A percentile compares a stretch with the other conserved stretches of the same genome.
phyloP scores from a whole-genome alignment of 768 basidiomycete species.

The Mycena polygramma region DNA sequence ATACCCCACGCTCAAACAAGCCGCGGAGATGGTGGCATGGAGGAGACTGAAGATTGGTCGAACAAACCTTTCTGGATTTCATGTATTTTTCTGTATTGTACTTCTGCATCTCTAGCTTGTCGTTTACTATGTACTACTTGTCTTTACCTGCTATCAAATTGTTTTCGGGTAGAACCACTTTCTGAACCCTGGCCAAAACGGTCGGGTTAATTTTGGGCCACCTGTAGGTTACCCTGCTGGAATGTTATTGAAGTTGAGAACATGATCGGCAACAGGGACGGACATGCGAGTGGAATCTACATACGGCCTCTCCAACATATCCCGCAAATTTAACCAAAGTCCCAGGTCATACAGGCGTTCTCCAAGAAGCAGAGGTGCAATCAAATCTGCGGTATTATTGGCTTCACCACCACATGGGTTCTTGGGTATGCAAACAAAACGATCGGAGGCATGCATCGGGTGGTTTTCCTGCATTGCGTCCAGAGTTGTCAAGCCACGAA shows the following conservation, averaged over 20 bases:
- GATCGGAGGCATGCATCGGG: conserved; percentile 4
- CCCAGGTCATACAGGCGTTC: conserved; percentile 58
- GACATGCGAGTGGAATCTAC: conserved; percentile 19
- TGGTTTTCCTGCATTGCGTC: conserved; percentile 42
- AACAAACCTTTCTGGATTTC: not conserved
- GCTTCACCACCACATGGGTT: not conserved
- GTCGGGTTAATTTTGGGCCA: conserved; percentile 56
- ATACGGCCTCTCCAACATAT: conserved; percentile 40
- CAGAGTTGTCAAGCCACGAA: conserved; percentile 52
- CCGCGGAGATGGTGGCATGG: conserved; percentile 28
- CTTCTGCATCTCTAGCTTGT: not conserved
- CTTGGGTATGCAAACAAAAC: conserved; percentile 45
- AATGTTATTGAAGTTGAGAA: conserved; percentile 17
- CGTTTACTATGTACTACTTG: conserved; percentile 11
- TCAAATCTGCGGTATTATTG: conserved; percentile 7
- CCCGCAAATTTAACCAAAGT: conserved; percentile 44
- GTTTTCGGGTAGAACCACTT: not conserved
- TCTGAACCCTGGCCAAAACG: conserved; percentile 46
- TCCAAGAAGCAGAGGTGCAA: conserved; percentile 37
- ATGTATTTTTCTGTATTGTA: conserved; percentile 27
- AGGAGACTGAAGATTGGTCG: conserved; percentile 5
- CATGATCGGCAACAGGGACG: conserved; percentile 1
- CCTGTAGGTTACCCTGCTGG: conserved; percentile 40
- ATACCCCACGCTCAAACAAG: conserved; percentile 21
- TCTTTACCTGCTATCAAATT: conserved; percentile 17